These are phyloP conservation scores for Straminergon stramineum DNA, from an alignment of 225 moss, liverwort and hornwort genomes.

Conservation along the genomic window DNA sequence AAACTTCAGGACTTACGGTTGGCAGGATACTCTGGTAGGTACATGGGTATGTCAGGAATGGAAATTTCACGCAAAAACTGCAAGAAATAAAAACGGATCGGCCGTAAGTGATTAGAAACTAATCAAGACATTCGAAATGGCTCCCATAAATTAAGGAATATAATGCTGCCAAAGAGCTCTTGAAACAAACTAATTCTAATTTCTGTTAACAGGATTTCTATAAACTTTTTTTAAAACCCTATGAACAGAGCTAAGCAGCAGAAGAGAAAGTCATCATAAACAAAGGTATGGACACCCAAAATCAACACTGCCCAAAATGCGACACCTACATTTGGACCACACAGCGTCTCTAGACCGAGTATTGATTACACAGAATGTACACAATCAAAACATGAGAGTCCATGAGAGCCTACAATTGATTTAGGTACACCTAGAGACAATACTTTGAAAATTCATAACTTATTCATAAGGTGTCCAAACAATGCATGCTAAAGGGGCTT, in stretches of 20 bases:
- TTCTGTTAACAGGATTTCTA: not conserved
- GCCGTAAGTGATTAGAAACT: not conserved
- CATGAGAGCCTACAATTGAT: not conserved
- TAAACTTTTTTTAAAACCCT: not conserved
- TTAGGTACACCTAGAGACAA: not conserved
- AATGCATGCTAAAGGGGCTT: not conserved
- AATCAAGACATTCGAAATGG: not conserved
- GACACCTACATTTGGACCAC: not conserved
- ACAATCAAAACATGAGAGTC: not conserved
- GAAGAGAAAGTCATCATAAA: not conserved
- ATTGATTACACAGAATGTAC: not conserved
- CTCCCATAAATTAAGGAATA: not conserved
- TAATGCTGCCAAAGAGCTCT: not conserved
- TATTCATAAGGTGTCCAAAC: not conserved
- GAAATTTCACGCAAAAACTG: constrained; percentile 48
- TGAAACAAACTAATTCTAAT: not conserved
- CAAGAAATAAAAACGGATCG: not conserved
- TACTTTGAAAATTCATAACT: not conserved
- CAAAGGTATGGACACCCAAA: not conserved
- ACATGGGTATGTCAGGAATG: constrained; percentile 86
- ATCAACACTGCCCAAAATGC: not conserved
- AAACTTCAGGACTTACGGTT: constrained; percentile 43
- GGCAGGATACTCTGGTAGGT: constrained; percentile 66
- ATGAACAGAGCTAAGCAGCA: not conserved
- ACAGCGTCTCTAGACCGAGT: not conserved